Conservation (phyloP, 2,329 filamentous ascomycete genomes). For the Exserohilum turcica region DNA sequence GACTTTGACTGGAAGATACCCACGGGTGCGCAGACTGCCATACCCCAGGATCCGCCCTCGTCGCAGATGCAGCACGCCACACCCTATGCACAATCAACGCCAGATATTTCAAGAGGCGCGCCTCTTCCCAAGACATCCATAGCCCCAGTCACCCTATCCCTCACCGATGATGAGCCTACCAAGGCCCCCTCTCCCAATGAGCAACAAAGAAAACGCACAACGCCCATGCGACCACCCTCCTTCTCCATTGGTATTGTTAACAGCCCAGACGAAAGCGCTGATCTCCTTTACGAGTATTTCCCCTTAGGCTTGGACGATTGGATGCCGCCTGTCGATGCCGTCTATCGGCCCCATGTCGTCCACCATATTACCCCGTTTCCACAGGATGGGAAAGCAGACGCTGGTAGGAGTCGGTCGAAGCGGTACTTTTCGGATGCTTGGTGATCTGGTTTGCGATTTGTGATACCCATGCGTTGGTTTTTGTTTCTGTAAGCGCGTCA, state of each 20-base stretch:
- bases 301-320: conserved; percentile 89
- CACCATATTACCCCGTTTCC: conserved; percentile 72
- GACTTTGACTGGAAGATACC: conserved; percentile 54
- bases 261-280: conserved; percentile 75
- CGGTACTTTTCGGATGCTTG: conserved; percentile 55
- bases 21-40: conserved; percentile 49
- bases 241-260: conserved; percentile 58
- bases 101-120: conserved; percentile 54
- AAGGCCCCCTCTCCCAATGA: conserved; percentile 46
- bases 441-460: conserved; percentile 12
- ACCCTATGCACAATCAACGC: conserved; percentile 59
- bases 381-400: conserved; percentile 53
- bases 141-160: conserved; percentile 60
- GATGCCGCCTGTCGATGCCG: conserved; percentile 87
- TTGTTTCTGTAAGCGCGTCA: conserved; percentile 4
- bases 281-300: conserved; percentile 93
- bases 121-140: conserved; percentile 49
- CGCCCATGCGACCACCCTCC: conserved; percentile 51
- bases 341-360: conserved; percentile 90
- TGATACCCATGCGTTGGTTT: conserved; percentile 12
- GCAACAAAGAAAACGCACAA: conserved; percentile 40
- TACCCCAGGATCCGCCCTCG: conserved; percentile 48
- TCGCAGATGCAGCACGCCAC: conserved; percentile 41
- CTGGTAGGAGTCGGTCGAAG: conserved; percentile 52
- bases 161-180: conserved; percentile 61